A percentile compares a stretch with the other conserved stretches of the same genome.
These are phyloP conservation scores for Curvularia lunata DNA, from an alignment of 2,329 filamentous ascomycete species.

Conservation along the genomic window DNA sequence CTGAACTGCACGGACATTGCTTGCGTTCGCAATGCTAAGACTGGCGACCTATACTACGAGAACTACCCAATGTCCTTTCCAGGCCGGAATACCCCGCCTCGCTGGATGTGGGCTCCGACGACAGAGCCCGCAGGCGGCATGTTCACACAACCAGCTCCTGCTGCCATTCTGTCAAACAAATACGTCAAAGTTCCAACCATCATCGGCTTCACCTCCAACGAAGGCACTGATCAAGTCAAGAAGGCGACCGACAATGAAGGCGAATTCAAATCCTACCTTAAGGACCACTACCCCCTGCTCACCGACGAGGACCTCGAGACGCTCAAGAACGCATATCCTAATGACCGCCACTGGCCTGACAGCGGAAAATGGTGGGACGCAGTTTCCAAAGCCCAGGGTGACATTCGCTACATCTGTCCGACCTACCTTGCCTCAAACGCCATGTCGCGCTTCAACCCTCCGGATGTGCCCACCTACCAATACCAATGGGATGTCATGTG, in stretches of 20 bases:
- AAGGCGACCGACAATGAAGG: constrained; percentile 47
- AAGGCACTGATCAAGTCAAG: constrained; percentile 52
- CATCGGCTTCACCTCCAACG: constrained; percentile 43
- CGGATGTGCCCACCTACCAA: constrained; percentile 34
- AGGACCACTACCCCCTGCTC: constrained; percentile 55
- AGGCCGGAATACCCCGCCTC: constrained; percentile 38
- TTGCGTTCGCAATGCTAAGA: constrained; percentile 36
- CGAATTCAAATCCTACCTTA: constrained; percentile 44
- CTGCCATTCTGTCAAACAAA: constrained; percentile 34
- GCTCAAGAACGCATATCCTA: constrained; percentile 38
- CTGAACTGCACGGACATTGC: constrained; percentile 41
- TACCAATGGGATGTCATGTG: constrained; percentile 47
- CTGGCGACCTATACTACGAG: constrained; percentile 41
- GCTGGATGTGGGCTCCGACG: constrained; percentile 47
- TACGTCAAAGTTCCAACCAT: constrained; percentile 43
- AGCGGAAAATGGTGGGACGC: constrained; percentile 43
- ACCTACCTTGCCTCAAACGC: constrained; percentile 42
- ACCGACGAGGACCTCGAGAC: constrained; percentile 57
- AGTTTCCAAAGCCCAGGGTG: constrained; percentile 43
- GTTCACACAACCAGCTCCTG: constrained; percentile 38
- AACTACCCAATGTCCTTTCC: constrained; percentile 46
- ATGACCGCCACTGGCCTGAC: constrained; percentile 45
- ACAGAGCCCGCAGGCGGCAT: constrained; percentile 38
- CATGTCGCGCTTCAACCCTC: constrained; percentile 38
- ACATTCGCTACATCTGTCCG: constrained; percentile 45